Evolutionary conservation across 441 rosid species (phyloP), one percentile per base, ranked within the genome.

Genomic region (Rhodomyrtus psidioides): DNA sequence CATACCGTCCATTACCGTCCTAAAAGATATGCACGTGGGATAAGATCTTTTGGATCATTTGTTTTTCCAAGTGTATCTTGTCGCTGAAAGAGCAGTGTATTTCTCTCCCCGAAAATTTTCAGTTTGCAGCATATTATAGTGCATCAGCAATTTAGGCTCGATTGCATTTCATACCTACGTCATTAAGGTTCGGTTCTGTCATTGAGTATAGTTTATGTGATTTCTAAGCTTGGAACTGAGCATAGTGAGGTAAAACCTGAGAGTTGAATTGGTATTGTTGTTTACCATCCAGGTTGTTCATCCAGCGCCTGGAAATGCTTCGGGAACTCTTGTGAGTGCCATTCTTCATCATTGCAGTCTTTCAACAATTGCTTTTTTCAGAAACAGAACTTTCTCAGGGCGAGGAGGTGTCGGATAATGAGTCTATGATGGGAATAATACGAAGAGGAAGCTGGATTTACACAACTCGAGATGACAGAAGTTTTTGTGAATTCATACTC

Each of bases 221-320:
- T 34, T 34, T 7, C 44, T 26, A 42, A 46, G 49, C 28, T 55
- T 53, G 83, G 17, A 81, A 14, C 55, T 53, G 24, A 26, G 26
- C 9, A 28, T 53, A 55, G 42, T 28, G 39, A 82, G 59, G 42
- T 82, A 53, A 19, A 51, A 19, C 55, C 6, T 3, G 27, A 15
- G 42, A 24, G 21, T 27, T 53, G 23, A 34, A 30, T 27, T 27
- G 49, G 34, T n/a, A 34, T 28, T 26, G 28, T 83, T 44, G 49
- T 54, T 19, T 70, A 53, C 70, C 75, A 58, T 83, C 86, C 85
- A 97, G 98, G 99, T 96, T 84, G 99, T 96, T 90, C 99, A 96
- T 94, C 99, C 99, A 24, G 99, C 98, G 8, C 98, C 99, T 19
- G 99, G 99, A 21, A 96, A 96, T 91, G 91, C 96, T 74, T 87